Evolutionary conservation across 1,284 basidiomycete genomes (phyloP).

Genomic region (Sphaerobolus stellatus): DNA sequence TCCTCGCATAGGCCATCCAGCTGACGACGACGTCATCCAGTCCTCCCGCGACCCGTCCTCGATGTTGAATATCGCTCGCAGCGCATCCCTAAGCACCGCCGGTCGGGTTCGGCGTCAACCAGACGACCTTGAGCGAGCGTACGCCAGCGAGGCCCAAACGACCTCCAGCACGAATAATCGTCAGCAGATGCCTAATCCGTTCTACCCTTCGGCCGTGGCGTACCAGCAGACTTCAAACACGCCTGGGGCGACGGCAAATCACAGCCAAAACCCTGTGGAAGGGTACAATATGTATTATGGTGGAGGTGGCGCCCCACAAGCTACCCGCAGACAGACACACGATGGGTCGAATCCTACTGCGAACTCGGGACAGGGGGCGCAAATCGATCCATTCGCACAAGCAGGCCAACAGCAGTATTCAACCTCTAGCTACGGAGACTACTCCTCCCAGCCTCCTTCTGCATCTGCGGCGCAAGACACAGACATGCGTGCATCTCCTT

Average conservation of each 20-base stretch:
- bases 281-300: constrained; percentile 67
- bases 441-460: constrained; percentile 32
- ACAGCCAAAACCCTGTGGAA: constrained; percentile 46
- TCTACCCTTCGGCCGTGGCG: constrained; percentile 58
- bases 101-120: constrained; percentile 43
- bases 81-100: constrained; percentile 51
- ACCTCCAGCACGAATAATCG: constrained; percentile 34
- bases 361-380: constrained; percentile 33
- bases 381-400: constrained; percentile 66
- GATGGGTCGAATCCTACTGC: constrained; percentile 27
- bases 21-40: constrained; percentile 45
- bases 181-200: constrained; percentile 35
- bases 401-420: constrained; percentile 55
- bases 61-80: constrained; percentile 57
- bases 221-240: constrained; percentile 54
- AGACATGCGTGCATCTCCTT: constrained; percentile 7
- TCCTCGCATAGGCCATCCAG: constrained; percentile 24
- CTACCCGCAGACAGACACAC: constrained; percentile 41
- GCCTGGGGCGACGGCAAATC: constrained; percentile 37
- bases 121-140: constrained; percentile 72
- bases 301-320: no score
- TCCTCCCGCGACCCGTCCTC: constrained; percentile 54
- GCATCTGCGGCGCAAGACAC: constrained; percentile 6
- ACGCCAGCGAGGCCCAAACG: constrained; percentile 39
- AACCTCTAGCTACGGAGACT: constrained; percentile 24